Evolutionary conservation across 768 basidiomycete species (phyloP).

Genomic region (Tulasnella sp.): DNA sequence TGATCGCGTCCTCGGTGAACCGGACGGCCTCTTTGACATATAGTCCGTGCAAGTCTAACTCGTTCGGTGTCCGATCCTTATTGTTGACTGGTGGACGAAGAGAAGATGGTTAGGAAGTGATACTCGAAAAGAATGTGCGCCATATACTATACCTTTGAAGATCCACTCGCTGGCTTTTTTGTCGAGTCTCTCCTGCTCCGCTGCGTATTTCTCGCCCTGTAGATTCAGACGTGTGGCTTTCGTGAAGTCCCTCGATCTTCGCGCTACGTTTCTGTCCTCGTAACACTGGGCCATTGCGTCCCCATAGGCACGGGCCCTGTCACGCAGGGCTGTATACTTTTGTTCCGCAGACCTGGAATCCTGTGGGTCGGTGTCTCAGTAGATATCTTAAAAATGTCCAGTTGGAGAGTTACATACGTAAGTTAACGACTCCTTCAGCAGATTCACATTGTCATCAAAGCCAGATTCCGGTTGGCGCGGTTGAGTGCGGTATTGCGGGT

Average conservation of each 20-base stretch:
- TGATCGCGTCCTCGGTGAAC: conserved; percentile 58
- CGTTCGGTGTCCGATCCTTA: conserved; percentile 59
- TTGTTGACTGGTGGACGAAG: conserved; percentile 88
- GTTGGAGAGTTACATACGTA: neutral
- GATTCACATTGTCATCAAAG: neutral
- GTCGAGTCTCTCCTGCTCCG: conserved; percentile 68
- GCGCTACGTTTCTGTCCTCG: conserved; percentile 65
- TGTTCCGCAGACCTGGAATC: too few species aligned
- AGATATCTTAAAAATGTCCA: neutral
- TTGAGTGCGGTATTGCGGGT: neutral
- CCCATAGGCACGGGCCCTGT: conserved; percentile 66
- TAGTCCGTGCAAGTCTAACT: conserved; percentile 83
- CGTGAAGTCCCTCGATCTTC: conserved; percentile 59
- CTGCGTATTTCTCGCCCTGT: conserved; percentile 69
- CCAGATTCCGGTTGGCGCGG: neutral
- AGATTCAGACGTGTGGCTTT: conserved; percentile 71
- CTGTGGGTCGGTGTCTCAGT: conserved; percentile 31
- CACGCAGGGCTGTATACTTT: conserved; percentile 63
- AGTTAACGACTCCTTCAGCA: neutral
- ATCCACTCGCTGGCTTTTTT: conserved; percentile 81
- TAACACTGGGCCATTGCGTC: conserved; percentile 66
- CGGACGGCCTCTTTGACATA: conserved; percentile 88
- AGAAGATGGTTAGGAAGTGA: neutral
- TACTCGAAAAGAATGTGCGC: neutral
- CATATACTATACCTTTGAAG: conserved; percentile 52